Evolutionary conservation across 2,329 filamentous ascomycete species (phyloP), one percentile per base, ranked within the genome.

Genomic region (Ophiostoma sp.): DNA sequence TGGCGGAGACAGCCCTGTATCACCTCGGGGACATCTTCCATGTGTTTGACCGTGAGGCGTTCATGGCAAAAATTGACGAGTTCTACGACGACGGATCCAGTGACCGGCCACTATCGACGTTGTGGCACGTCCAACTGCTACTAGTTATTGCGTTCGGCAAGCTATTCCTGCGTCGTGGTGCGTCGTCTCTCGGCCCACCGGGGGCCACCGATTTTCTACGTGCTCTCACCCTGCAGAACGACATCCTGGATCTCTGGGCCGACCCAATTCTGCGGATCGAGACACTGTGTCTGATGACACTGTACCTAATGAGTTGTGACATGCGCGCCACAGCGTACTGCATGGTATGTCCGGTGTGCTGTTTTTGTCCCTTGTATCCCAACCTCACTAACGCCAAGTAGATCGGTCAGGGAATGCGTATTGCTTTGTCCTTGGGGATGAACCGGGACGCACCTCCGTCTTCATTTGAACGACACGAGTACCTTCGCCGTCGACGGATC

Each of bases 21-120:
- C 61, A 64, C 36, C 61, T 64, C 19, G 61, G 61, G 4, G 61
- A 64, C 17, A 64, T 64, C n/a, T 64, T 42, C 33, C 61, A 64
- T n/a, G 36, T 64, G 5, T 64, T 45, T 22, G 61, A 64, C 9
- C 19, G 36, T 1, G 61, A 39, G 3, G 22, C 2, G 2, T 64
- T 64, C 9, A 64, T 64, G 61, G 61, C 33, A 2, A 45, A 64
- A 15, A 45, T 64, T 36, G 36, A 64, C 7, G 31, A 45, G 11
- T 45, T 64, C 12, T 64, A 25, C 61, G 36, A 64, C 33, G n/a
- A 64, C 61, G 61, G 36, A 15, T 64, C 33, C 4, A 12, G 61
- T 12, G 33, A 45, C 5, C 33, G 22, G 36, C 61, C 61, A 8
- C 33, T 64, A 7, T 42, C 33, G 19, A 64, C 33, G 9, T 15